Base-by-base conservation (phyloP, 768 basidiomycete species). In the Udeniomyces megalosporus region DNA sequence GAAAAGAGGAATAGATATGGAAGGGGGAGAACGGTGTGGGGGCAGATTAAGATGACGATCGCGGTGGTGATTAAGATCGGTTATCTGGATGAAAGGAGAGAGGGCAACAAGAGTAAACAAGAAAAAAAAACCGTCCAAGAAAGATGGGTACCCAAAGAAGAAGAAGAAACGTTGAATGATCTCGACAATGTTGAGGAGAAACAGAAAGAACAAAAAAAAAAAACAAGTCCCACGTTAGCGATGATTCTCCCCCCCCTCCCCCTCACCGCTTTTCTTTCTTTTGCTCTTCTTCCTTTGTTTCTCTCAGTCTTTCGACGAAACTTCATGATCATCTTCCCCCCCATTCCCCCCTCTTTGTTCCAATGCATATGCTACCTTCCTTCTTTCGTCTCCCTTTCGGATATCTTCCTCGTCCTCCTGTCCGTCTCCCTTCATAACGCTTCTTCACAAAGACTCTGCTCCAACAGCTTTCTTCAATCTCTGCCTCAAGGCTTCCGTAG, bases 381-480 rank as follows among this genome's bases (percentile, higher is more conserved):
- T n/a, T n/a, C n/a, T n/a, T n/a, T n/a, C n/a, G n/a, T n/a, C n/a
- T n/a, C n/a, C n/a, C n/a, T n/a, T n/a, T n/a, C n/a, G n/a, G n/a
- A n/a, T n/a, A n/a, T n/a, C n/a, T n/a, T n/a, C n/a, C n/a, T n/a
- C n/a, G n/a, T n/a, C n/a, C n/a, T n/a, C n/a, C n/a, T n/a, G n/a
- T n/a, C n/a, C n/a, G n/a, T n/a, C n/a, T n/a, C n/a, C n/a, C n/a
- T n/a, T n/a, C n/a, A n/a, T n/a, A n/a, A n/a, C 49, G 3, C 49
- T 24, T 26, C 22, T 53, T 28, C 2, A 3, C 28, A 31, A 7
- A 15, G 26, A 15, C 29, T 32, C 34, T n/a, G 1, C 55, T 46
- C 60, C 60, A 24, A 61, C 60, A 15, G 60, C 60, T 46, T 61
- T 61, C 60, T 55, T 54, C 29, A 61, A 34, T 34, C 60, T 47